Base-by-base conservation (phyloP, 75 land plant species). In the Cunninghamia lanceolata region DNA sequence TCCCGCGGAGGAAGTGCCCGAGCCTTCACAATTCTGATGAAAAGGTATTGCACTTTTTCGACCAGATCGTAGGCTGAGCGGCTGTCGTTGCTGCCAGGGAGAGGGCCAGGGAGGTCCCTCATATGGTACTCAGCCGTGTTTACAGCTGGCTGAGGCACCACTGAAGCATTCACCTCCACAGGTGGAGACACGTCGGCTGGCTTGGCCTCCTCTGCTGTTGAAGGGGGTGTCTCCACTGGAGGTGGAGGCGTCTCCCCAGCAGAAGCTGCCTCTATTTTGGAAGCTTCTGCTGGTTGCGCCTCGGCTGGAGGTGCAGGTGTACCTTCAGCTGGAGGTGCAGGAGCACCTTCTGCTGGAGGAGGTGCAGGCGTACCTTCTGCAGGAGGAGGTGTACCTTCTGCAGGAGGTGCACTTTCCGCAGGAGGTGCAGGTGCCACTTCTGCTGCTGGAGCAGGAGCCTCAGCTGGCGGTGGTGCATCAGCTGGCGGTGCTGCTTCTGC, bases 31-130 rank as follows among this genome's bases (percentile, higher is more conserved):
- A 94, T 89, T n/a, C 90, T 79, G 30, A 93, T 83, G 86, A 89
- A 95, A 25, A 95, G 56, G 50, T 93, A 95, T 74, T 84, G 92
- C 91, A 95, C 91, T 34, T 91, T 89, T 76, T 95, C 95, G 16
- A 95, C 95, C 25, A 93, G 85, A 84, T 90, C 91, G 90, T 90
- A 92, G 35, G 93, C 63, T 17, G 87, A 25, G 38, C 85, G 82
- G 21, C 30, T 43, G 46, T 86, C 38, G 46, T 88, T 39, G 77
- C 10, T 7, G 74, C 85, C 54, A 40, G 28, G 70, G 74, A 9
- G 76, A 73, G 81, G 36, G 50, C 85, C 19, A 86, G 84, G 45
- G 82, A 53, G 80, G 90, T 89, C 40, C 74, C 84, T 74, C 86
- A 84, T 82, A 88, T 43, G 84, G 1, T 3, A 86, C 83, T 84